Percentiles rank a stretch among this genome's conserved stretches.
Evolutionary conservation across 495 filamentous ascomycete species (phyloP).

Genomic region (Annulohypoxylon maeteangense): DNA sequence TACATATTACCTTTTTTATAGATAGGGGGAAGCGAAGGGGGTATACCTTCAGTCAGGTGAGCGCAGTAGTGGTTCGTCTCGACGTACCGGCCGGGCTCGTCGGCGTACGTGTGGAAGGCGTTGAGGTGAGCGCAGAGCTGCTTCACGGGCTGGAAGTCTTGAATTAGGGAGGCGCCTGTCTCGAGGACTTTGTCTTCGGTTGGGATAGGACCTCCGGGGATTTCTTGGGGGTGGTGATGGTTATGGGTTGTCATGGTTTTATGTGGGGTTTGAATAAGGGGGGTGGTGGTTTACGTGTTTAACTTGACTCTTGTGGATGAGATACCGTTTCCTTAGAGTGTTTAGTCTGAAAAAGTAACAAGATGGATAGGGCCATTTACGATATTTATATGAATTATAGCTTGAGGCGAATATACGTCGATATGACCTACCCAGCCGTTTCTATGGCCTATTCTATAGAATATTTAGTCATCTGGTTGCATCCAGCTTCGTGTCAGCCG

Average conservation of each 20-base stretch:
- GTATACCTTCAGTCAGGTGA: conserved; percentile 74
- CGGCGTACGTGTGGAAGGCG: conserved; percentile 84
- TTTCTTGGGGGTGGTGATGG: conserved; percentile 9
- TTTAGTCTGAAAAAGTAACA: neutral
- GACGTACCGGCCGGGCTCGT: conserved; percentile 72
- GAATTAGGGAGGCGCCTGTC: conserved; percentile 46
- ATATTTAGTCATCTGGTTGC: conserved; percentile 8
- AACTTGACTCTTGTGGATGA: neutral
- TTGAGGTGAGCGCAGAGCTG: conserved; percentile 86
- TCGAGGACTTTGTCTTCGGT: conserved; percentile 42
- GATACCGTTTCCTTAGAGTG: neutral
- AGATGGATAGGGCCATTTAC: neutral
- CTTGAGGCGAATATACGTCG: conserved; percentile 5
- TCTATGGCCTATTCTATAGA: neutral
- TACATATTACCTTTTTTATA: neutral
- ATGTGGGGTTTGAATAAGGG: neutral
- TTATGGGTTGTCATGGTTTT: conserved; percentile 26
- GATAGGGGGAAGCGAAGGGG: neutral
- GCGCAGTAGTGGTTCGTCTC: conserved; percentile 90
- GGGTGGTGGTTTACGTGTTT: neutral
- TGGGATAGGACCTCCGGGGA: conserved; percentile 41
- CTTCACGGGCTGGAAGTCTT: conserved; percentile 76
- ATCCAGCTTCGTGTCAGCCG: neutral
- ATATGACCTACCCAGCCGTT: conserved; percentile 3
- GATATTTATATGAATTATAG: neutral